phyloP scores from a whole-genome alignment of 805 yeast species.

The Blastobotrys chiropterorum region DNA sequence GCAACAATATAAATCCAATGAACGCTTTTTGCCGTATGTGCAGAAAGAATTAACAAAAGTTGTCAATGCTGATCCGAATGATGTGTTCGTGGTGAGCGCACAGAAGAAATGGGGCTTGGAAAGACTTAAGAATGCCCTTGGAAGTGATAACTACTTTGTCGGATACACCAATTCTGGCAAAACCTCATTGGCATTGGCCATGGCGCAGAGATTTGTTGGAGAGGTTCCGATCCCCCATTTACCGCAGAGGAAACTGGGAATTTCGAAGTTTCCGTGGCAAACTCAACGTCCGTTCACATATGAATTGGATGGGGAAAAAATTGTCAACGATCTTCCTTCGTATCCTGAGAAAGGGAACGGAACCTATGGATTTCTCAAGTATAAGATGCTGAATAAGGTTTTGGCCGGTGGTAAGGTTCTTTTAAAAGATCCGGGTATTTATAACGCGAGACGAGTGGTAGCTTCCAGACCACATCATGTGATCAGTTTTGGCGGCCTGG shows the following conservation, averaged over 20 bases:
- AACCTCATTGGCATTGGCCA: slow-evolving; percentile 63
- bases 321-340: slow-evolving; percentile 28
- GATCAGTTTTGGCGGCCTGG: slow-evolving; percentile 32
- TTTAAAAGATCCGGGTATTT: slow-evolving; percentile 20
- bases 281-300: slow-evolving; percentile 50
- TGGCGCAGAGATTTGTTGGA: slow-evolving; percentile 61
- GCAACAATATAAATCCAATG: slow-evolving; percentile 21
- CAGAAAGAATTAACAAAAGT: slow-evolving; percentile 33
- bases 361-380: slow-evolving; percentile 15
- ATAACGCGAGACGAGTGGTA: slow-evolving; percentile 20
- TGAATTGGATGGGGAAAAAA: slow-evolving; percentile 28
- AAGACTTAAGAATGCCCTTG: slow-evolving; percentile 35
- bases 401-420: slow-evolving; percentile 17
- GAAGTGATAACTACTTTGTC: slow-evolving; percentile 40
- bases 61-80: slow-evolving; percentile 27
- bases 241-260: slow-evolving; percentile 30
- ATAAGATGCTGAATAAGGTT: slow-evolving; percentile 19
- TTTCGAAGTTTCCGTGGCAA: slow-evolving; percentile 58
- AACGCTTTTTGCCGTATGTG: slow-evolving; percentile 18
- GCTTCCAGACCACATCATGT: slow-evolving; percentile 26
- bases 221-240: background rate
- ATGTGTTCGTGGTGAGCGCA: slow-evolving; percentile 49
- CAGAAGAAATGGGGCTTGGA: slow-evolving; percentile 47
- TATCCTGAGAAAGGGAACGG: slow-evolving; percentile 28
- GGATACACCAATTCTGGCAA: slow-evolving; percentile 92